Conservation (phyloP, 2,329 filamentous ascomycete species). For the Pseudogymnoascus verrucosus region DNA sequence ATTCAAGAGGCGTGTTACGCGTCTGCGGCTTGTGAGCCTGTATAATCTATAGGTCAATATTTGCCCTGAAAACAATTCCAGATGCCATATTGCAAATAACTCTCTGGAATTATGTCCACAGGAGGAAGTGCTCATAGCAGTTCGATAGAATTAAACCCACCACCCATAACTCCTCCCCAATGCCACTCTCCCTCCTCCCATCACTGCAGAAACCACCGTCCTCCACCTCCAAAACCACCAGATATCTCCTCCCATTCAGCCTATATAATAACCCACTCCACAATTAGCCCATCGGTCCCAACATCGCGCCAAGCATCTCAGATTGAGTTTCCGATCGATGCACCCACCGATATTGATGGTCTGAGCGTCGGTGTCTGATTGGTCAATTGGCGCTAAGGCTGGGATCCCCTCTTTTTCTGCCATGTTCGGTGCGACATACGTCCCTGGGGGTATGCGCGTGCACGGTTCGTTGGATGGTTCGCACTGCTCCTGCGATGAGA, state of each 20-base stretch:
- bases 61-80: neutral
- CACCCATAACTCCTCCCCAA: neutral
- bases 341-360: neutral
- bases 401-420: neutral
- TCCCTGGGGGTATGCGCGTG: neutral
- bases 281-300: neutral
- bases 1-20: neutral
- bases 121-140: neutral
- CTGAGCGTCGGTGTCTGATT: neutral
- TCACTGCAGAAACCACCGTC: neutral
- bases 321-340: neutral
- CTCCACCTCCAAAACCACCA: neutral
- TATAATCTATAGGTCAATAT: neutral
- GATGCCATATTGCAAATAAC: neutral
- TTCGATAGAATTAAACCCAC: neutral
- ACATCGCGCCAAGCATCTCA: neutral
- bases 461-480: neutral
- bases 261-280: neutral
- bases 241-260: neutral
- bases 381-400: neutral
- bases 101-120: neutral
- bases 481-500: neutral
- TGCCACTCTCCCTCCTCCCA: neutral
- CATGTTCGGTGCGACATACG: neutral
- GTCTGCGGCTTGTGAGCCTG: neutral